A percentile compares a stretch with the other conserved stretches of the same genome.
These are phyloP conservation scores for Diophrys sp. DNA, from an alignment of 73 alveolate genomes.

Conservation along the genomic window DNA sequence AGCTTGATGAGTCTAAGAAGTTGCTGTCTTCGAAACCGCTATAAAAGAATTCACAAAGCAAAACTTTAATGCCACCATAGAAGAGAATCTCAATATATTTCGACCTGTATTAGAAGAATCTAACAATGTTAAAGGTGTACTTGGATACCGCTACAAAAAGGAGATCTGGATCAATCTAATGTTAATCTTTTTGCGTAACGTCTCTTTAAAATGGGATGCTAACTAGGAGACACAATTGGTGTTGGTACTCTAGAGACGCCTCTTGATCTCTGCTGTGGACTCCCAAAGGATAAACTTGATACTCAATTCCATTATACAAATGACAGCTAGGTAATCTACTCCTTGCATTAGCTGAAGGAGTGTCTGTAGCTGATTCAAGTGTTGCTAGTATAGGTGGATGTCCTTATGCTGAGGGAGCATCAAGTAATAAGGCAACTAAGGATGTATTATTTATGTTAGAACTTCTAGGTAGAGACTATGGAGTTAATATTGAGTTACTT, in stretches of 20 bases:
- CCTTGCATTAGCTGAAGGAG: constrained; percentile 83
- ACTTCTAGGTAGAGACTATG: constrained; percentile 85
- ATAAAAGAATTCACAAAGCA: constrained; percentile 84
- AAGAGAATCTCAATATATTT: constrained; percentile 79
- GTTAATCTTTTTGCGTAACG: constrained; percentile 57
- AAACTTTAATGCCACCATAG: constrained; percentile 84
- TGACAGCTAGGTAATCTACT: constrained; percentile 72
- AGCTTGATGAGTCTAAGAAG: constrained; percentile 76
- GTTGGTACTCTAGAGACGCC: constrained; percentile 87
- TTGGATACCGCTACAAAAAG: constrained; percentile 94
- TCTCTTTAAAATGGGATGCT: constrained; percentile 87
- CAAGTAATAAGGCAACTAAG: constrained; percentile 95
- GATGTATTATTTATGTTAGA: constrained; percentile 79
- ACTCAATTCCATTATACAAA: constrained; percentile 91
- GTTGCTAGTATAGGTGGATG: constrained; percentile 98
- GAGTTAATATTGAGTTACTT: constrained; percentile 62
- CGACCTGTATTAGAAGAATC: constrained; percentile 71
- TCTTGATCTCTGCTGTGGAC: constrained; percentile 50
- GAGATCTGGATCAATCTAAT: constrained; percentile 67
- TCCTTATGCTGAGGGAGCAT: constrained; percentile 95
- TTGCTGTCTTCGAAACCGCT: constrained; percentile 93
- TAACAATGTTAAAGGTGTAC: constrained; percentile 80
- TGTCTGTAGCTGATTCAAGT: constrained; percentile 82
- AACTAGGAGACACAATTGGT: constrained; percentile 93
- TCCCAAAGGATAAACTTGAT: constrained; percentile 67